Conservation (phyloP, 192 early-diverging fungal species). For the Coemansia sp. region DNA sequence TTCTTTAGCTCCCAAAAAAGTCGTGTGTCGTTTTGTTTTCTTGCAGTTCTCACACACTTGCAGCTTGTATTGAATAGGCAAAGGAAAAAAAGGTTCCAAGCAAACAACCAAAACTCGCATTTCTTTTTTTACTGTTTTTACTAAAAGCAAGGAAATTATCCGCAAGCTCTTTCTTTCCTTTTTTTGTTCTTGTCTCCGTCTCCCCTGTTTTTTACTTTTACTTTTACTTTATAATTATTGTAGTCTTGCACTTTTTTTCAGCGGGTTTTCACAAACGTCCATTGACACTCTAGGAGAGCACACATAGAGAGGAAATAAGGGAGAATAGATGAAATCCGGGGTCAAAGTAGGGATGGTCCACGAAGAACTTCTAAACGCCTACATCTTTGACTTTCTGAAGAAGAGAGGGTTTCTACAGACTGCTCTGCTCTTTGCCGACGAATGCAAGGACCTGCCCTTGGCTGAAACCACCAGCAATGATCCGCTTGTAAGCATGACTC, state of each 20-base stretch:
- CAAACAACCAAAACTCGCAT: slow-evolving; percentile 4
- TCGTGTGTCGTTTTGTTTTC: slow-evolving; percentile 5
- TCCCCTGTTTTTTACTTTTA: slow-evolving; percentile 3
- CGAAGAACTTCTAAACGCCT: slow-evolving; percentile 40
- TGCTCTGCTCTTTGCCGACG: slow-evolving; percentile 34
- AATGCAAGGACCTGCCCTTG: slow-evolving; percentile 39
- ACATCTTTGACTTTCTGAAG: slow-evolving; percentile 47
- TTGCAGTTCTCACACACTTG: neutral
- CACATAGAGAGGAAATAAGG: neutral
- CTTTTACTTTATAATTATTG: neutral
- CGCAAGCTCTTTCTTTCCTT: slow-evolving; percentile 3
- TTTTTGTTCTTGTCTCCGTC: neutral
- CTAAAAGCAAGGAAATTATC: slow-evolving; percentile 6
- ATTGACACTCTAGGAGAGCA: neutral
- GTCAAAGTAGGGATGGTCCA: slow-evolving; percentile 29
- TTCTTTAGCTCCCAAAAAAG: slow-evolving; percentile 1
- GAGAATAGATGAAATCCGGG: slow-evolving; percentile 7
- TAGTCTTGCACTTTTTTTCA: neutral
- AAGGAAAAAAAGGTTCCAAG: neutral
- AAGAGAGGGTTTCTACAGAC: slow-evolving; percentile 35
- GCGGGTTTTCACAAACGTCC: neutral
- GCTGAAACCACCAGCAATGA: slow-evolving; percentile 16
- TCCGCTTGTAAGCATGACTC: slow-evolving; percentile 18
- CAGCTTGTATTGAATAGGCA: neutral
- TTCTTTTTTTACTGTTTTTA: slow-evolving; percentile 2